A percentile compares a stretch with the other conserved stretches of the same genome.
Evolutionary conservation across 2,329 filamentous ascomycete species (phyloP).

Genomic region (Phyllosticta paracitricarpa): DNA sequence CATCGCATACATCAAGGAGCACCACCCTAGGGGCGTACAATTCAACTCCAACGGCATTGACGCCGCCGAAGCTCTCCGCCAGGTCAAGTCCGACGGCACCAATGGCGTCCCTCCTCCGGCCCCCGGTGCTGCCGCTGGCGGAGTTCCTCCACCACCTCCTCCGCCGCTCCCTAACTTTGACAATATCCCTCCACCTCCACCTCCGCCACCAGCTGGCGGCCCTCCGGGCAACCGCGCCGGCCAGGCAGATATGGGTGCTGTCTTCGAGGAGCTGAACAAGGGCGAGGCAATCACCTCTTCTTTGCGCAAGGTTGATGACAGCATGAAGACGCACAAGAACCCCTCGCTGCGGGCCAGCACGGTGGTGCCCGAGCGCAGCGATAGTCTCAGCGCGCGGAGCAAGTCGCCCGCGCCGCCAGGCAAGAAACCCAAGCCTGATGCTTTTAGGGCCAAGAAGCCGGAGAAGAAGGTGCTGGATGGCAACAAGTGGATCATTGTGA

Average conservation of each 20-base stretch:
- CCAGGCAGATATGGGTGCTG: conserved; percentile 61
- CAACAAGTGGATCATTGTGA: conserved; percentile 85
- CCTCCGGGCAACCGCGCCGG: conserved; percentile 30
- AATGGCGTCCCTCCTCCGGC: conserved; percentile 32
- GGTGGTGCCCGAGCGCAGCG: conserved; percentile 52
- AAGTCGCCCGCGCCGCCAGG: conserved; percentile 76
- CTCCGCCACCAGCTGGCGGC: conserved; percentile 39
- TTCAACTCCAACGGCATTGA: conserved; percentile 78
- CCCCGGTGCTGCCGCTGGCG: conserved; percentile 41
- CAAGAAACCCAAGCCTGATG: conserved; percentile 48
- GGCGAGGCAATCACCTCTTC: conserved; percentile 80
- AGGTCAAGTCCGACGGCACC: conserved; percentile 38
- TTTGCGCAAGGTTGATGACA: conserved; percentile 86
- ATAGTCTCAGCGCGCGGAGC: conserved; percentile 47
- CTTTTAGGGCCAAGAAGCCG: conserved; percentile 38
- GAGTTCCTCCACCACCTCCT: conserved; percentile 51
- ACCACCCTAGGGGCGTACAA: conserved; percentile 66
- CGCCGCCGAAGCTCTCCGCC: conserved; percentile 57
- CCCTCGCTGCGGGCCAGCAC: conserved; percentile 68
- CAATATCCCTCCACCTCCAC: conserved; percentile 49
- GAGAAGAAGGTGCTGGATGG: conserved; percentile 42
- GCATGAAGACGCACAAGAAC: conserved; percentile 98
- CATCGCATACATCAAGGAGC: conserved; percentile 71
- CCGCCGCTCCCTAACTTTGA: conserved; percentile 44
- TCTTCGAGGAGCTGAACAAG: conserved; percentile 86